Base-by-base conservation (phyloP, 345 rosid genomes). In the Eutrema japonicum region DNA sequence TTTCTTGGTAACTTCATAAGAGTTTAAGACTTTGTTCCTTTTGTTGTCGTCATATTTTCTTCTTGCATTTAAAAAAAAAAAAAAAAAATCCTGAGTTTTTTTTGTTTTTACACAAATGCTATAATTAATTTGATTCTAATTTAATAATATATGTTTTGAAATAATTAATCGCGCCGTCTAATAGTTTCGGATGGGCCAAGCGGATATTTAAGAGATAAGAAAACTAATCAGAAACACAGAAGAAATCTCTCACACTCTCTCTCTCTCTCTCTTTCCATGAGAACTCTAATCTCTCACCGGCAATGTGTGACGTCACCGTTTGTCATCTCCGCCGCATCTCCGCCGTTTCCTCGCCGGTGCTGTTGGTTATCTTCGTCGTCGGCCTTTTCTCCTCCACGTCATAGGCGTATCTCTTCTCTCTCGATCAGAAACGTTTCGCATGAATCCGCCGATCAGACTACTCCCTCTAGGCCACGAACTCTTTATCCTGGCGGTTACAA, bases 401-500 rank as follows among this genome's bases (percentile, higher is more conserved):
- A 35, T 26, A 64, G 48, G 36, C 72, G 80, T 59, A 40, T 43
- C 22, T 40, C 75, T n/a, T 85, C 85, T 37, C 63, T 78, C 78
- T 77, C 86, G 10, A 80, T 72, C 64, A 61, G 72, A 79, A 74
- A 55, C 71, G 45, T 51, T 49, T 81, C 82, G 38, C 51, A 67
- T 40, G 79, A 79, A 40, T 64, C 81, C 41, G 52, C 77, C 29
- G 74, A 82, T 35, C 74, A 78, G 32, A 80, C 66, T 58, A 76
- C 59, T 47, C 85, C 84, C 2, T 87, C 86, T 11, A 82, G 89
- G 49, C 80, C 80, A 26, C 91, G 93, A 66, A 95, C 99, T 41
- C 78, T 88, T n/a, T 95, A 81, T 71, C 97, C 97, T 8, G 97
- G 99, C 47, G 97, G 98, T 8, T 89, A 79, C 83, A 95, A 92